Evolutionary conservation across 768 basidiomycete genomes (phyloP).

Genomic region (Lactarius trivialis): DNA sequence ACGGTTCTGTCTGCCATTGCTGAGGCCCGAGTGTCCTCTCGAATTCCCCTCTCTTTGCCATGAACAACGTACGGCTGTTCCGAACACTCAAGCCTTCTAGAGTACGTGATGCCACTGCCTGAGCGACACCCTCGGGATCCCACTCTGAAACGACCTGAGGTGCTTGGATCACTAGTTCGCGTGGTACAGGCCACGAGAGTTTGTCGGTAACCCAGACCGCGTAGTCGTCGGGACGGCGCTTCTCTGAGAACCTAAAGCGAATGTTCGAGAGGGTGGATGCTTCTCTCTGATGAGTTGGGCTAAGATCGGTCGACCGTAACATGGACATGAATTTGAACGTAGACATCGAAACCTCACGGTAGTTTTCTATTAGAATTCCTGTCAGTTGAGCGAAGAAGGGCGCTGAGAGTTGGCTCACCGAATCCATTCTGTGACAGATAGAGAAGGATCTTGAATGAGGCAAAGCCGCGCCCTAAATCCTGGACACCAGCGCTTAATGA

Average conservation of each 20-base stretch:
- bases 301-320: conserved; percentile 53
- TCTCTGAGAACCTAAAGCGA: conserved; percentile 84
- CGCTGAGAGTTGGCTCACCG: conserved; percentile 41
- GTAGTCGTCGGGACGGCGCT: conserved; percentile 72
- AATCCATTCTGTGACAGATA: conserved; percentile 82
- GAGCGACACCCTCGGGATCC: conserved; percentile 42
- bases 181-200: conserved; percentile 78
- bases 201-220: conserved; percentile 67
- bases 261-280: conserved; percentile 61
- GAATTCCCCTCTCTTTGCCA: conserved; percentile 64
- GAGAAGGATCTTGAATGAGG: conserved; percentile 80
- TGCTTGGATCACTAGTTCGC: conserved; percentile 65
- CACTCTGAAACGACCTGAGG: conserved; percentile 70
- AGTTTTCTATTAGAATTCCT: conserved; percentile 47
- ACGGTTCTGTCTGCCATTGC: conserved; percentile 72
- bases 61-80: conserved; percentile 64
- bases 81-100: conserved; percentile 53
- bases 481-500: conserved; percentile 64
- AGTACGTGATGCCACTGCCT: conserved; percentile 52
- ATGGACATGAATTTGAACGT: conserved; percentile 76
- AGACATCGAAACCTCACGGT: conserved; percentile 61
- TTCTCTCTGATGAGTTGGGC: conserved; percentile 70
- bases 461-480: conserved; percentile 73
- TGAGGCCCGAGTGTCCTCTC: conserved; percentile 42
- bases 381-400: conserved; percentile 11